Evolutionary conservation across 192 early-diverging fungal genomes (phyloP), one percentile per base, ranked within the genome.

Genomic region (Borealophlyctis nickersoniae): DNA sequence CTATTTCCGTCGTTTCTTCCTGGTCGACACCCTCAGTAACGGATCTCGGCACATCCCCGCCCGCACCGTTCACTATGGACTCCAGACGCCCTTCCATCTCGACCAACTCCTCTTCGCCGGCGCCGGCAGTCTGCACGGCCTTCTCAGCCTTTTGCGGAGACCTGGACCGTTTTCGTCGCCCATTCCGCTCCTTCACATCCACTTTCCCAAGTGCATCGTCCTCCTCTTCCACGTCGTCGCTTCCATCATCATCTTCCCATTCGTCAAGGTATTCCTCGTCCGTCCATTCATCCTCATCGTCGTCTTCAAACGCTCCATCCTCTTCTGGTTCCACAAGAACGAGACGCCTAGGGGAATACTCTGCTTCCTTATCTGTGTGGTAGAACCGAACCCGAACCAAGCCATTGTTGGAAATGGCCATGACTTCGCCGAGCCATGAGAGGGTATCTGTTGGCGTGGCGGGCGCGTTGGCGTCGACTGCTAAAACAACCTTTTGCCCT

Each of bases 351-450:
- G 27, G 73, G 36, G 1, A 69, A 63, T 54, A 71, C 65, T 16
- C 73, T 66, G 32, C 69, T 52, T 24, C 68, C 72, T 0, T 61
- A 39, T 49, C 70, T 33, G 69, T 67, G 31, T 72, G 71, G 48
- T 73, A 69, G 54, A 82, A 75, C 22, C 73, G 69, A 49, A 81
- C 59, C 4, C 62, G 50, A 0, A 65, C 75, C 30, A 52, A 26
- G 2, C 74, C 72, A 56, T 78, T 73, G 7, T 23, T 49, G 11
- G 55, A 58, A 0, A 81, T 61, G 23, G 66, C 54, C 56, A 72
- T 56, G 31, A 82, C 73, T 33, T 82, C 78, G 9, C 78, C 81
- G 49, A 81, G 60, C 81, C 81, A 82, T 45, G 39, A 45, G 30
- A 72, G 49, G 5, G 28, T 48, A 14, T n/a, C n/a, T 2, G n/a